Evolutionary conservation across 2,329 filamentous ascomycete species (phyloP).

Genomic region (Shiraia bambusicola): DNA sequence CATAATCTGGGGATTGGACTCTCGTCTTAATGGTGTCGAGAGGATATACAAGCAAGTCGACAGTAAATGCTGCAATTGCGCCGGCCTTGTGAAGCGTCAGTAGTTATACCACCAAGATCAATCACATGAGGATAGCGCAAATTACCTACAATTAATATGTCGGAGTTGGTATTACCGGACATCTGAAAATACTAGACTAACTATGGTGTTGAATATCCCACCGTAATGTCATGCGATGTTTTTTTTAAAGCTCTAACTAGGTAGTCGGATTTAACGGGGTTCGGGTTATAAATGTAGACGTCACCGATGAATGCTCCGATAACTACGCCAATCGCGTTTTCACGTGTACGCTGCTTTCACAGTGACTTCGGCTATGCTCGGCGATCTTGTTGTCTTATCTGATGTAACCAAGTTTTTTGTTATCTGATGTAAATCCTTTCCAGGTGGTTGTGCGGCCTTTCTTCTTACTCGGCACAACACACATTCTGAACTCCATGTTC

Average conservation of each 20-base stretch:
- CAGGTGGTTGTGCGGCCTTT: too few species aligned
- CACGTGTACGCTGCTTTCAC: slow-evolving; percentile 2
- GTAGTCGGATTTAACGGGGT: not conserved
- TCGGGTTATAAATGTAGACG: slow-evolving; percentile 4
- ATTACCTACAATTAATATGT: slow-evolving; percentile 59
- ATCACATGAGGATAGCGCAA: not conserved
- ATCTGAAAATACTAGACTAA: slow-evolving; percentile 18
- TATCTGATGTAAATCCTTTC: not conserved
- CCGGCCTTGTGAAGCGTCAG: slow-evolving; percentile 63
- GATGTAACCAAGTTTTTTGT: not conserved
- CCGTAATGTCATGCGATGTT: not conserved
- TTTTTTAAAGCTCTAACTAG: slow-evolving; percentile 1
- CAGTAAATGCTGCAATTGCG: slow-evolving; percentile 79
- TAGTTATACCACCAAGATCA: not conserved
- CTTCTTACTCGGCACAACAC: too few species aligned
- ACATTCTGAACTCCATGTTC: too few species aligned
- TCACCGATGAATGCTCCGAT: slow-evolving; percentile 5
- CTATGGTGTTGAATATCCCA: not conserved
- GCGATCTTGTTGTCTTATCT: slow-evolving; percentile 5
- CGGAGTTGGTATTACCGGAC: slow-evolving; percentile 51
- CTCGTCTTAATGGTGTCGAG: slow-evolving; percentile 89
- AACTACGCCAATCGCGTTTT: slow-evolving; percentile 2
- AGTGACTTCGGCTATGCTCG: slow-evolving; percentile 2
- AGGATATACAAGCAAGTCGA: slow-evolving; percentile 83
- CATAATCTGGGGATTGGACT: slow-evolving; percentile 76